Conservation (phyloP, 2,329 filamentous ascomycete genomes). For the Pseudogymnoascus sp. region DNA sequence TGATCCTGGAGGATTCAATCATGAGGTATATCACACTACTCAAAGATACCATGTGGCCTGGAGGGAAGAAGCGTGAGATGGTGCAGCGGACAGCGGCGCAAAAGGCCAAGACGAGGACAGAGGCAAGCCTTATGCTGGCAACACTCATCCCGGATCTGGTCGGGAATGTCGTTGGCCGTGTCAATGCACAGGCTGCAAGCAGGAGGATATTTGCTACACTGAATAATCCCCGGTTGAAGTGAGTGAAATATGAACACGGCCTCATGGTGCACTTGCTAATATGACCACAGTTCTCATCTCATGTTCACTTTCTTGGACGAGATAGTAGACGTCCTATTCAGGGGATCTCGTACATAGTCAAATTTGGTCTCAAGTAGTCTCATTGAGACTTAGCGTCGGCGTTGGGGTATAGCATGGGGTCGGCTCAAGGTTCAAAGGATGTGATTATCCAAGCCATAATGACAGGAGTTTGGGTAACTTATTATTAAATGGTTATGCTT, state of each 20-base stretch:
- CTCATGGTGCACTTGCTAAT: conserved; percentile 10
- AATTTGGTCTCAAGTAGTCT: conserved; percentile 8
- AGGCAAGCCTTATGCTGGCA: conserved; percentile 81
- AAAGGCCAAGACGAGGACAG: conserved; percentile 71
- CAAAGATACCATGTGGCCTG: conserved; percentile 76
- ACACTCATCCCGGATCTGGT: conserved; percentile 87
- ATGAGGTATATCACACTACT: conserved; percentile 66
- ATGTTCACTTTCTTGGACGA: conserved; percentile 30
- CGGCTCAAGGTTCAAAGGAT: not conserved
- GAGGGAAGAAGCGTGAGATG: conserved; percentile 44
- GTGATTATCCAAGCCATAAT: not conserved
- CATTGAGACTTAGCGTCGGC: conserved; percentile 20
- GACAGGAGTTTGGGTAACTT: not conserved
- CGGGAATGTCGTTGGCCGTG: conserved; percentile 83
- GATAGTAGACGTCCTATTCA: conserved; percentile 28
- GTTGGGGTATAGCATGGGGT: conserved; percentile 14
- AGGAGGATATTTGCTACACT: conserved; percentile 81
- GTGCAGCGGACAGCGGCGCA: conserved; percentile 59
- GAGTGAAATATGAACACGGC: conserved; percentile 33
- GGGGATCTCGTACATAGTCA: conserved; percentile 20
- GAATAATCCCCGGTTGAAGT: conserved; percentile 89
- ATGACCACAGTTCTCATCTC: conserved; percentile 25
- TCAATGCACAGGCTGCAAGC: conserved; percentile 85
- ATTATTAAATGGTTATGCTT: not conserved
- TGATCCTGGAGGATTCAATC: conserved; percentile 71